Evolutionary conservation across 208 protist genomes (phyloP), one percentile per base, ranked within the genome.

Genomic region (Crithidia thermophila): DNA sequence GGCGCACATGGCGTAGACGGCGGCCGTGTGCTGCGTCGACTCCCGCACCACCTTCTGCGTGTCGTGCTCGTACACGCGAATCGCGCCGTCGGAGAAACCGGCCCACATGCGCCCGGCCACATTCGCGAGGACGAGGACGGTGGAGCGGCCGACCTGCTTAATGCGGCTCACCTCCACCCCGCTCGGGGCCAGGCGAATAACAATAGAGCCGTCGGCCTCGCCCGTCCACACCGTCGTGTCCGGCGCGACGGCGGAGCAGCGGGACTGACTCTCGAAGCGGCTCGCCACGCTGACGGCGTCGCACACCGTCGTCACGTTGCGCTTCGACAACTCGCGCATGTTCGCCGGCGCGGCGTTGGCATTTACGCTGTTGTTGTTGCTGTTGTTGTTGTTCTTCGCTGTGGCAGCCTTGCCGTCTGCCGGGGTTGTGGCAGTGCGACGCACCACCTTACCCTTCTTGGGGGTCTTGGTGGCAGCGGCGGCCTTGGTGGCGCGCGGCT

Each of bases 201-300:
- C 56, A 40, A 93, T 79, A 45, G 66, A 70, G 57, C 84, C 84
- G 61, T 88, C 84, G 9, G 62, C 70, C 59, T 88, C 84, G 13
- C 79, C 87, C 13, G 79, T 88, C 87, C 87, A 93, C 27, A 70
- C 82, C 3, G 81, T 85, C 42, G 73, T 46, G 49, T 89, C 56
- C 3, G 70, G 68, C 4, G 75, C 77, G 27, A 87, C 70, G 33
- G 82, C 83, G 20, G 87, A 79, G 65, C 78, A 85, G 60, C 86
- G 67, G 14, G 77, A 79, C 27, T 74, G 75, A n/a, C 82, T 77
- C 11, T 62, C 50, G 40, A 80, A 85, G 28, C 64, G 78, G 14
- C 62, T 74, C n/a, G 68, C 81, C 39, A 79, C 61, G 51, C 36
- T 81, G 16, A 81, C 49, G 52, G 37, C 61, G 64, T 77, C 75